A percentile compares a stretch with the other conserved stretches of the same genome.
phyloP scores from a whole-genome alignment of 345 rosid species.

The Pelargonium nanum region DNA sequence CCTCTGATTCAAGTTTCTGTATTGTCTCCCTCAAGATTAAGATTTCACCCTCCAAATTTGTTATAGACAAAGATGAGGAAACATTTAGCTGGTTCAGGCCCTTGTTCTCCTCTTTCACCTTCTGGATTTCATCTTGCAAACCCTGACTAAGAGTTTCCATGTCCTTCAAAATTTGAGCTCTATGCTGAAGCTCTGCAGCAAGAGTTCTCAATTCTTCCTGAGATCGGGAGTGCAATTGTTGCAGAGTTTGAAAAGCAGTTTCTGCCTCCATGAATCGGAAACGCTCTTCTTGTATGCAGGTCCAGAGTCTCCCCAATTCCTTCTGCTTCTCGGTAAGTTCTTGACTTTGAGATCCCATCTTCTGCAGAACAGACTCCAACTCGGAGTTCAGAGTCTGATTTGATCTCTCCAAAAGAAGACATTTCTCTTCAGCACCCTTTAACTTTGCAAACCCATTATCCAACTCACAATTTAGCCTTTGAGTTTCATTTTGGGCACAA shows the following conservation, averaged over 20 bases:
- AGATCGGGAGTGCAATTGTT: constrained; percentile 86
- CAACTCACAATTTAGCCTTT: constrained; percentile 57
- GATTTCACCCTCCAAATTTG: constrained; percentile 59
- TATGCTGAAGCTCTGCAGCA: constrained; percentile 49
- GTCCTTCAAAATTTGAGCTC: constrained; percentile 48
- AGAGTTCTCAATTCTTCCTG: constrained; percentile 84
- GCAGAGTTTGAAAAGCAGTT: constrained; percentile 95
- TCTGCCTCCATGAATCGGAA: constrained; percentile 86
- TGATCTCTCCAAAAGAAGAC: constrained; percentile 59
- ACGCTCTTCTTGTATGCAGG: constrained; percentile 78
- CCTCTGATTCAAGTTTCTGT: constrained; percentile 82
- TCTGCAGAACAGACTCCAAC: constrained; percentile 48
- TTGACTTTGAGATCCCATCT: constrained; percentile 51
- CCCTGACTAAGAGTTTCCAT: constrained; percentile 50
- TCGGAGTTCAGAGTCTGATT: constrained; percentile 66
- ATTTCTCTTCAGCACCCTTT: constrained; percentile 75
- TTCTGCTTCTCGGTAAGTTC: constrained; percentile 81
- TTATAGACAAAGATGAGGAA: constrained; percentile 61
- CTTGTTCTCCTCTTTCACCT: constrained; percentile 44
- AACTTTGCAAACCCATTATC: constrained; percentile 56
- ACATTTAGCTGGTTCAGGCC: constrained; percentile 50
- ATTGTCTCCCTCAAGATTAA: constrained; percentile 56
- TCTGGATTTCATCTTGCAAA: constrained; percentile 47
- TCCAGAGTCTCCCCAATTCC: constrained; percentile 80
- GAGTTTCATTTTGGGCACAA: constrained; percentile 51